Percentiles rank a stretch among this genome's conserved stretches.
These are phyloP conservation scores for Thymus quinquecostatus DNA, from an alignment of 257 asterid genomes.

Conservation along the genomic window DNA sequence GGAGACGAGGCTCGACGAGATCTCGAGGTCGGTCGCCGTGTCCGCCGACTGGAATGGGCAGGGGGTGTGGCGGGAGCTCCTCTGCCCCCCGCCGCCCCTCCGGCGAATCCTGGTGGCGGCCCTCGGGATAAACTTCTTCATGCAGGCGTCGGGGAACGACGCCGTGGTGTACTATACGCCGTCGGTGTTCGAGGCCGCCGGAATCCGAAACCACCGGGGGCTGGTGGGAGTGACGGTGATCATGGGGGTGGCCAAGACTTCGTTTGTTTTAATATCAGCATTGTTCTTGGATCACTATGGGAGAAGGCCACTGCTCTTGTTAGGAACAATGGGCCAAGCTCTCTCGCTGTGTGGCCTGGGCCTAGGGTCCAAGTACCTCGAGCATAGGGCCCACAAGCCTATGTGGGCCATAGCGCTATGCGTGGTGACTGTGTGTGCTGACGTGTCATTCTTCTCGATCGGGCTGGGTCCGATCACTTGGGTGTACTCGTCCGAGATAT, in stretches of 20 bases:
- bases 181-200: slow-evolving; percentile 73
- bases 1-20: slow-evolving; percentile 53
- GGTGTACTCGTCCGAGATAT: slow-evolving; percentile 81
- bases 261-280: slow-evolving; percentile 70
- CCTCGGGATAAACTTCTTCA: slow-evolving; percentile 83
- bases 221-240: slow-evolving; percentile 71
- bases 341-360: slow-evolving; percentile 64
- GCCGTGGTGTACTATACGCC: slow-evolving; percentile 91
- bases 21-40: slow-evolving; percentile 37
- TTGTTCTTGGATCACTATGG: slow-evolving; percentile 73
- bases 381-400: slow-evolving; percentile 51
- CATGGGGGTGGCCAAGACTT: slow-evolving; percentile 68
- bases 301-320: slow-evolving; percentile 66
- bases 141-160: slow-evolving; percentile 93
- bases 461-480: slow-evolving; percentile 94
- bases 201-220: slow-evolving; percentile 50
- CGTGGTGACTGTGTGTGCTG: slow-evolving; percentile 69
- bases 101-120: slow-evolving; percentile 68
- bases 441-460: slow-evolving; percentile 81
- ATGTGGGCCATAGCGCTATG: slow-evolving; percentile 77
- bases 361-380: slow-evolving; percentile 58
- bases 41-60: slow-evolving; percentile 45
- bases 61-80: slow-evolving; percentile 70
- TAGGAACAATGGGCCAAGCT: slow-evolving; percentile 68
- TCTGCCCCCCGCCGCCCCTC: slow-evolving; percentile 52